Evolutionary conservation across 1,284 basidiomycete species (phyloP), one percentile per base, ranked within the genome.

Genomic region (Tremellales sp.): DNA sequence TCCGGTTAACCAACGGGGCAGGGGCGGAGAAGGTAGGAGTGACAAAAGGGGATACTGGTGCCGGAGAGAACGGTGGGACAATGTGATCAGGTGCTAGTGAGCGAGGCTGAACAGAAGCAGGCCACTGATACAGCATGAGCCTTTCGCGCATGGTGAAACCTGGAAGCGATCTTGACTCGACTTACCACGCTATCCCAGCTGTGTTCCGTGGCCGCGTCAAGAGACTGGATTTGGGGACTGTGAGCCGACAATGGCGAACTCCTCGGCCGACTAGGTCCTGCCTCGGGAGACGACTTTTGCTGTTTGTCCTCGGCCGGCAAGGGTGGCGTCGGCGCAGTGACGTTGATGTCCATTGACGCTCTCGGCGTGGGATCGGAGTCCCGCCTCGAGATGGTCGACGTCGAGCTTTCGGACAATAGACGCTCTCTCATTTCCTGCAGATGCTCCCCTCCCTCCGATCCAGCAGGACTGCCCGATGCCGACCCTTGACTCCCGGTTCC

Each of bases 171-270:
- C n/a, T n/a, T n/a, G n/a, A n/a, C n/a, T n/a, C 2, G 25, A 67
- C 68, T 56, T 50, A 71, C 69, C 17, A 72, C 70, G 52, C 70
- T 72, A 48, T 72, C 68, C 68, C 68, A 72, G n/a, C 64, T 63
- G 54, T 64, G 65, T 25, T 62, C 56, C 2, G 41, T 40, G 10
- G 57, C 45, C 4, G 50, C 19, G 15, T 58, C 61, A 1, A 42
- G 13, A 3, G 15, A 41, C 5, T 52, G 51, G 19, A 54, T 53
- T n/a, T 50, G 11, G 33, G 27, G 11, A n/a, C 40, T 41, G 26
- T 48, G 25, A 6, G 50, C 44, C 31, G 31, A 46, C 23, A 41
- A 47, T 40, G 43, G 43, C 31, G 50, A 35, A 33, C 53, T 45
- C 40, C 54, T 46, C 13, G 49, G 45, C 19, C 39, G 29, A 41